Evolutionary conservation across 495 filamentous ascomycete species (phyloP).

Genomic region (Letharia lupina): DNA sequence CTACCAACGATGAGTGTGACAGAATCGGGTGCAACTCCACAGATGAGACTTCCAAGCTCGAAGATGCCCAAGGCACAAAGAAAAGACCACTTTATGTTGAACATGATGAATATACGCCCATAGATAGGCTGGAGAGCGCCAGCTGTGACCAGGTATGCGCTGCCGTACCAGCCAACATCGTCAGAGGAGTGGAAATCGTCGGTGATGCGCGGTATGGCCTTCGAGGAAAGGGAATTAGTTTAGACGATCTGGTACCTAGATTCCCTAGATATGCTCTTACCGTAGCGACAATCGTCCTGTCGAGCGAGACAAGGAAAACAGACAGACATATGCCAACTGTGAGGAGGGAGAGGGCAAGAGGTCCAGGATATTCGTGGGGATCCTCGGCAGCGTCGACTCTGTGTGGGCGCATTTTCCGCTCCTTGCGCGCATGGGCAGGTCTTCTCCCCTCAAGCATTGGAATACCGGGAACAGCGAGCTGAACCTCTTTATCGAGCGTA

Average conservation of each 20-base stretch:
- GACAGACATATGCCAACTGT: constrained; percentile 39
- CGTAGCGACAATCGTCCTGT: constrained; percentile 33
- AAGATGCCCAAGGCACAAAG: constrained; percentile 57
- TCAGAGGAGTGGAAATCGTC: constrained; percentile 38
- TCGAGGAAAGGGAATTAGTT: background rate
- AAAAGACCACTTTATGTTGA: constrained; percentile 28
- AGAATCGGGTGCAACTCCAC: constrained; percentile 26
- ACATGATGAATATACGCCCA: constrained; percentile 30
- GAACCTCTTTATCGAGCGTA: background rate
- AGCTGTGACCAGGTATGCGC: constrained; percentile 47
- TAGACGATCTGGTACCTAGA: background rate
- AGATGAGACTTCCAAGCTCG: constrained; percentile 55
- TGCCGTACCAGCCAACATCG: constrained; percentile 46
- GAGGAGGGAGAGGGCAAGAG: constrained; percentile 33
- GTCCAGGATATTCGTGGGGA: constrained; percentile 32
- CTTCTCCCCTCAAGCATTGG: constrained; percentile 8
- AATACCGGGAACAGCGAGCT: background rate
- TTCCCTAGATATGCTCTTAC: constrained; percentile 1
- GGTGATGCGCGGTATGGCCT: constrained; percentile 40
- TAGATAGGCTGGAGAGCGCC: constrained; percentile 32
- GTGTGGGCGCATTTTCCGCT: constrained; percentile 4
- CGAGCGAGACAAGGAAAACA: constrained; percentile 44
- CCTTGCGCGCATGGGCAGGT: constrained; percentile 5
- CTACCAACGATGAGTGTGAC: constrained; percentile 31
- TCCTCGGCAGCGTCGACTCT: constrained; percentile 14